Evolutionary conservation across 495 filamentous ascomycete genomes (phyloP).

Genomic region (Gamarada debralockiae): DNA sequence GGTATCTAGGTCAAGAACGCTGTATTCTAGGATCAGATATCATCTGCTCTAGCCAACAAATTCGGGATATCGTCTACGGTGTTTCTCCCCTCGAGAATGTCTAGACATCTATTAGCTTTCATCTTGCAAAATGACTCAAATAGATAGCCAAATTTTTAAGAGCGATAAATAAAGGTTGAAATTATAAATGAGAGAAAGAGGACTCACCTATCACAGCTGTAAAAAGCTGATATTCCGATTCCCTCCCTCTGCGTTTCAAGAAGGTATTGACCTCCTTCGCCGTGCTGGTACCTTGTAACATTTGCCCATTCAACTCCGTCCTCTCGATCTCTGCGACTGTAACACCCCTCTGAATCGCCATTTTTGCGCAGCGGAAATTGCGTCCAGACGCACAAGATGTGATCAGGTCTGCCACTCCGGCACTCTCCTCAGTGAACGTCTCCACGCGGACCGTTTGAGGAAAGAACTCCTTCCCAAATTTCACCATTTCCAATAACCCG

Average conservation of each 20-base stretch:
- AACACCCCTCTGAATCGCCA: constrained; percentile 74
- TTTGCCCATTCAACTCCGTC: constrained; percentile 92
- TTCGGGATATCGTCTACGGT: constrained; percentile 59
- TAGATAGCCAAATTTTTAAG: too few species aligned
- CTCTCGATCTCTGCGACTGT: constrained; percentile 84
- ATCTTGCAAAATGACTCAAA: neutral
- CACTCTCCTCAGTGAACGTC: constrained; percentile 95
- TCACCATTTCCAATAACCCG: constrained; percentile 90
- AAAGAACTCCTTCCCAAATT: constrained; percentile 93
- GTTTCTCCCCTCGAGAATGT: constrained; percentile 55
- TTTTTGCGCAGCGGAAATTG: constrained; percentile 91
- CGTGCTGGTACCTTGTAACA: constrained; percentile 90
- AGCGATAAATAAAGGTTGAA: neutral
- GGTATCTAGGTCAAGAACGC: too few species aligned
- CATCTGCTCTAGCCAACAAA: constrained; percentile 43
- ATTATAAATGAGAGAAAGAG: neutral
- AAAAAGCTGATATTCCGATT: constrained; percentile 86
- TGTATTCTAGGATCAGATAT: constrained; percentile 4
- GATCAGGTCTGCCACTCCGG: constrained; percentile 93
- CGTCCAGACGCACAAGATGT: constrained; percentile 88
- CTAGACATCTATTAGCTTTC: constrained; percentile 15
- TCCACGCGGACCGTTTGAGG: constrained; percentile 66
- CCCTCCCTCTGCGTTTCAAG: constrained; percentile 69
- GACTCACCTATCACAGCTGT: constrained; percentile 72
- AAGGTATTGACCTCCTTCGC: constrained; percentile 87